Evolutionary conservation across 345 rosid species (phyloP), one percentile per base, ranked within the genome.

Genomic region (Litchi chinensis): DNA sequence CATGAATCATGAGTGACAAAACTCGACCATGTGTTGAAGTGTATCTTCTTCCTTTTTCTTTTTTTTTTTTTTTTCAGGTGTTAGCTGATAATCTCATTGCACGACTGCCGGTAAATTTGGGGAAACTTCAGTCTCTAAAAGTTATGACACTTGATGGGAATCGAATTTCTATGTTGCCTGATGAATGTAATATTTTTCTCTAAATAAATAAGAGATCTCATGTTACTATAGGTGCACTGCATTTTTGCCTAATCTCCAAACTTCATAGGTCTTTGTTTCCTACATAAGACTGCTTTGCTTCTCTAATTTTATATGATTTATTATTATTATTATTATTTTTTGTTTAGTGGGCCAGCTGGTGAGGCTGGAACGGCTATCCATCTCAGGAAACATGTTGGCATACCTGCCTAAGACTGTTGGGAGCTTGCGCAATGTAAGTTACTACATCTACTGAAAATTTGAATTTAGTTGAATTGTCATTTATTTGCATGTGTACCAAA

Each of bases 331-430:
- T 41, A 21, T 7, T 76, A 62, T 79, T 52, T 4, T 64, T 68
- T 75, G 44, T 70, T 59, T 83, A 95, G 99, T 95, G 93, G 98
- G 99, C 76, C 97, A 95, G 88, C 87, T 95, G 80, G 91, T 92
- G 68, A 89, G 95, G 88, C 97, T 95, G 85, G 99, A 95, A 77
- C 88, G 76, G 64, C 76, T 95, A 78, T 95, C 98, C 66, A 87
- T 95, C 75, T 88, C 93, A 19, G 89, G 90, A 82, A 95, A 95
- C 77, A 71, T 88, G 90, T 85, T 93, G 77, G 77, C 81, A 22
- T 74, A 79, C 88, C 88, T 95, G 89, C 99, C 98, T 6, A 93
- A 92, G 68, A 93, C 99, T 54, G 91, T 95, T 80, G 99, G 99
- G 83, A 95, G 98, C 84, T 80, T 95, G 83, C 98, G 95, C 79